These are phyloP conservation scores for Xerocomellus intermedius DNA, from an alignment of 768 basidiomycete genomes.

Conservation along the genomic window DNA sequence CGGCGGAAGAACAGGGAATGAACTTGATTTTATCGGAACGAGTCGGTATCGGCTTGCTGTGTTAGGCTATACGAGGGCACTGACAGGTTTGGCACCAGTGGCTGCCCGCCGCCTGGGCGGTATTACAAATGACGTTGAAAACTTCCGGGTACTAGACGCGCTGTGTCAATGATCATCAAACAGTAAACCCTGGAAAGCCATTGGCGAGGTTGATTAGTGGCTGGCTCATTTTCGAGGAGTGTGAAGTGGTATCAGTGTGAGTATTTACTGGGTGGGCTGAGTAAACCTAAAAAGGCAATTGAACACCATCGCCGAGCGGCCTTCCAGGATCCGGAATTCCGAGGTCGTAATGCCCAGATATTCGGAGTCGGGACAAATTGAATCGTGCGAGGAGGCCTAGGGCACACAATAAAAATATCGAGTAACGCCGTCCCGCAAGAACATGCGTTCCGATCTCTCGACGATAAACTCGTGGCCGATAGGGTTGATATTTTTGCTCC, in stretches of 20 bases:
- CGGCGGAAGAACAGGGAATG: neutral
- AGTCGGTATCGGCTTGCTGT: slow-evolving; percentile 21
- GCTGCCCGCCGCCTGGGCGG: neutral
- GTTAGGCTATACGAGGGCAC: slow-evolving; percentile 11
- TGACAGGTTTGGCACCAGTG: neutral
- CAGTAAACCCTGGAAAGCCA: neutral
- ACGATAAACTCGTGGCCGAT: neutral
- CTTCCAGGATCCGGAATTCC: neutral
- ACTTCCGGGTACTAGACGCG: neutral
- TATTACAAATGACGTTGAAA: neutral
- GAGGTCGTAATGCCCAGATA: neutral
- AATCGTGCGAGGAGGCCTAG: neutral
- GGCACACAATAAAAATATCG: neutral
- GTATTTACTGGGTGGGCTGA: slow-evolving; percentile 1
- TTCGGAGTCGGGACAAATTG: neutral
- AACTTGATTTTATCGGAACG: slow-evolving; percentile 14
- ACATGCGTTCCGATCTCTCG: neutral
- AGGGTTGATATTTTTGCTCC: neutral
- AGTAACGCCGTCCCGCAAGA: neutral
- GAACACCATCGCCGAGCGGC: neutral
- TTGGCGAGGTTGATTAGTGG: neutral
- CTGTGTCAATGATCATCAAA: neutral
- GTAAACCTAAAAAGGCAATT: slow-evolving; percentile 9
- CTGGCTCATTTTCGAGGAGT: neutral
- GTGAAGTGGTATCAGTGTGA: slow-evolving; percentile 1